Evolutionary conservation across 2,329 filamentous ascomycete genomes (phyloP).

Genomic region (Neofusicoccum kwambonambiense): DNA sequence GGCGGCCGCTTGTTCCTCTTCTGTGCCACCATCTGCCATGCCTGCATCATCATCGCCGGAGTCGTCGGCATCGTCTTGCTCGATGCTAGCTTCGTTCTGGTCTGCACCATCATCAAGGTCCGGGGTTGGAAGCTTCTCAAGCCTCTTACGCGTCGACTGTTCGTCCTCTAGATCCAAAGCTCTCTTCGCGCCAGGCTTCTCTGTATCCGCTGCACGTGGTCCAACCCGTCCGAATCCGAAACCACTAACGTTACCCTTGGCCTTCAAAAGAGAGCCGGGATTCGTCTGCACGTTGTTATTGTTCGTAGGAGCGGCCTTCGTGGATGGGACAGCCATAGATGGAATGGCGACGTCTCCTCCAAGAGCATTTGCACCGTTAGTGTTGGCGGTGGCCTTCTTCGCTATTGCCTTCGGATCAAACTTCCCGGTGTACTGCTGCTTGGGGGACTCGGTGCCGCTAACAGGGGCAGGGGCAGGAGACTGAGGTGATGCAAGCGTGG

Average conservation of each 20-base stretch:
- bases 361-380: slow-evolving; percentile 55
- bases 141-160: slow-evolving; percentile 79
- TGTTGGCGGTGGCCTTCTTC: slow-evolving; percentile 68
- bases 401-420: slow-evolving; percentile 84
- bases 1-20: slow-evolving; percentile 84
- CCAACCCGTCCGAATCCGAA: slow-evolving; percentile 79
- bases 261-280: slow-evolving; percentile 52
- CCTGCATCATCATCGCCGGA: slow-evolving; percentile 72
- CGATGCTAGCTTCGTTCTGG: slow-evolving; percentile 48
- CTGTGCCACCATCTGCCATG: slow-evolving; percentile 74
- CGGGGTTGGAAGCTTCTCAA: slow-evolving; percentile 79
- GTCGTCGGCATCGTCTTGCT: slow-evolving; percentile 54
- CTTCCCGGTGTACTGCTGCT: slow-evolving; percentile 69
- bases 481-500: slow-evolving; percentile 27
- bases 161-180: slow-evolving; percentile 87
- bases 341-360: slow-evolving; percentile 52
- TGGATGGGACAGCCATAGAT: slow-evolving; percentile 24
- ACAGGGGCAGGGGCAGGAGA: slow-evolving; percentile 24
- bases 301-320: not conserved
- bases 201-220: slow-evolving; percentile 64
- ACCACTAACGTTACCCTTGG: slow-evolving; percentile 71
- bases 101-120: slow-evolving; percentile 42
- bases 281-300: not conserved
- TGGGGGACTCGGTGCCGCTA: slow-evolving; percentile 19
- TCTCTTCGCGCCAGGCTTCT: slow-evolving; percentile 67